A percentile compares a stretch with the other conserved stretches of the same genome.
These are phyloP conservation scores for Xylaria polymorpha DNA, from an alignment of 2,329 filamentous ascomycete species.

Conservation along the genomic window DNA sequence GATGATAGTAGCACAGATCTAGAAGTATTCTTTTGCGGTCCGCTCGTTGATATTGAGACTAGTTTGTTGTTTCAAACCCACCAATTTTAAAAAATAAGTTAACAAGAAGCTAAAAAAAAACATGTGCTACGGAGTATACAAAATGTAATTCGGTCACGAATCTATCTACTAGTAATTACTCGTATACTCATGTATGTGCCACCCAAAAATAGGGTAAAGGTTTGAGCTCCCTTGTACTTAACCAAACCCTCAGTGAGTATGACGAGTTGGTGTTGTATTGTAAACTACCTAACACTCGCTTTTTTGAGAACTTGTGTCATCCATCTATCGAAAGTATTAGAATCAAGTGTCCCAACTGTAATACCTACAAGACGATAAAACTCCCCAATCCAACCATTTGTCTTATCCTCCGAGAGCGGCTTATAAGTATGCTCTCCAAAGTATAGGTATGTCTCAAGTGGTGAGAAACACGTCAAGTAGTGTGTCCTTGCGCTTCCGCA, in stretches of 20 bases:
- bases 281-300: neutral
- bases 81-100: no score
- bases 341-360: neutral
- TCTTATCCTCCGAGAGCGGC: neutral
- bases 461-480: slow-evolving; percentile 23
- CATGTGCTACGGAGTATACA: no score
- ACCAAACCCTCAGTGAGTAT: neutral
- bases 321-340: neutral
- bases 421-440: neutral
- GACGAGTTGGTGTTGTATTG: neutral
- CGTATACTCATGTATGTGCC: no score
- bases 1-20: neutral
- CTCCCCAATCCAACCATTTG: neutral
- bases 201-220: neutral
- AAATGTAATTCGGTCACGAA: no score
- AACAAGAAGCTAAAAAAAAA: no score
- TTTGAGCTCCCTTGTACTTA: neutral
- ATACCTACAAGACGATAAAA: neutral
- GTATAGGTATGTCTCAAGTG: neutral
- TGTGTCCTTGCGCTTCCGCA: slow-evolving; percentile 28
- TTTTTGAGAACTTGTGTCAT: neutral
- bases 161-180: no score
- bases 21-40: no score
- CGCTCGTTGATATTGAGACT: no score
- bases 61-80: no score